phyloP scores from a whole-genome alignment of 129 eudicot species.

The Mikania micrantha region DNA sequence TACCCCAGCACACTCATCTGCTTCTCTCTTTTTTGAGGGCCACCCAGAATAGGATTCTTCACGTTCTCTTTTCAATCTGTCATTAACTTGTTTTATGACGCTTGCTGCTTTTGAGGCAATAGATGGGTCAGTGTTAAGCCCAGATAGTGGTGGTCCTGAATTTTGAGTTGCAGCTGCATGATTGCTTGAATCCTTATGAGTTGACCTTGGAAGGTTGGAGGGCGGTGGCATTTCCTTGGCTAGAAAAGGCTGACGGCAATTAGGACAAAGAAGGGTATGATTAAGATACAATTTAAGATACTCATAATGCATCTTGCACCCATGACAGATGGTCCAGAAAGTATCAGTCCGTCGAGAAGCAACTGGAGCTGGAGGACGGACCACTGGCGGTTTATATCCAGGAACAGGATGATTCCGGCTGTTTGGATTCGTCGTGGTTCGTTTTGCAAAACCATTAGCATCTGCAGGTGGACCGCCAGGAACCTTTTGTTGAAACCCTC shows the following conservation, averaged over 20 bases:
- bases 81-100: conserved; percentile 53
- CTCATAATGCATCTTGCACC: conserved; percentile 92
- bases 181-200: conserved; percentile 30
- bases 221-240: conserved; percentile 86
- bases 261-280: conserved; percentile 69
- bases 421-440: conserved; percentile 30
- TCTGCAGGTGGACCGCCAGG: conserved; percentile 40
- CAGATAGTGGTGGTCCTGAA: conserved; percentile 15
- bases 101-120: conserved; percentile 59
- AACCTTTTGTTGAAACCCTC: conserved; percentile 34
- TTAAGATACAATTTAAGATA: conserved; percentile 65
- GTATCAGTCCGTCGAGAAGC: conserved; percentile 47
- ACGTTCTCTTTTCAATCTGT: conserved; percentile 53
- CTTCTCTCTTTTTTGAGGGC: conserved; percentile 42
- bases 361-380: conserved; percentile 26
- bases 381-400: no score
- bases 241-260: conserved; percentile 63
- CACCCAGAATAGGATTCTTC: conserved; percentile 47
- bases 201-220: conserved; percentile 33
- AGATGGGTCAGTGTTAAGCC: conserved; percentile 32
- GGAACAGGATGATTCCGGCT: no score
- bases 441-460: conserved; percentile 39
- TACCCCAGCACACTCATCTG: conserved; percentile 35
- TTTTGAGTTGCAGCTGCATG: conserved; percentile 29
- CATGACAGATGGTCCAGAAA: conserved; percentile 83